Evolutionary conservation across 176 grass and related monocot genomes (phyloP).

Genomic region (Avena eriantha): DNA sequence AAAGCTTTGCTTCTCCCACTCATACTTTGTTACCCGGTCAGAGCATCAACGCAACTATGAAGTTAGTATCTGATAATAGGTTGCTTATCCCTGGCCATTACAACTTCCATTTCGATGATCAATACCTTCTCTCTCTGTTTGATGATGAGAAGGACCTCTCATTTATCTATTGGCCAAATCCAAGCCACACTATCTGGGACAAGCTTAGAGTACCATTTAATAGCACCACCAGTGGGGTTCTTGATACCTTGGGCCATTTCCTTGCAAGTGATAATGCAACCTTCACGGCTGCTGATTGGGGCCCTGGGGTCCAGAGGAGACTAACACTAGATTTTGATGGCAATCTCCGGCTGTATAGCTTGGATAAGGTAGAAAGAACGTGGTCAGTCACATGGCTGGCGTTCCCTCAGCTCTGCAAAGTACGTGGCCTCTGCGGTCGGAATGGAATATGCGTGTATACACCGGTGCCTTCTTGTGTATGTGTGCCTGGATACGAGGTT

Average conservation of each 20-base stretch:
- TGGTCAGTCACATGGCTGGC: conserved; percentile 68
- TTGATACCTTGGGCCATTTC: conserved; percentile 45
- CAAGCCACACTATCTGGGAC: conserved; percentile 32
- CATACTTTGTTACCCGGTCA: conserved; percentile 57
- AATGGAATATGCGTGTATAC: conserved; percentile 67
- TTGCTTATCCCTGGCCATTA: conserved; percentile 49
- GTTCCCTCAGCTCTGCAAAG: conserved; percentile 46
- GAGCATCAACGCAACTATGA: conserved; percentile 32
- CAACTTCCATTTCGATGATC: conserved; percentile 55
- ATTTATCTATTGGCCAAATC: conserved; percentile 59
- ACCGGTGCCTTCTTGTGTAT: conserved; percentile 44
- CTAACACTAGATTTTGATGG: conserved; percentile 59
- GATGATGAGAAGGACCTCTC: conserved; percentile 43
- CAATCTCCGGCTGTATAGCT: conserved; percentile 57
- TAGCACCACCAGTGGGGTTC: conserved; percentile 22
- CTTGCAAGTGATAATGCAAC: conserved; percentile 41
- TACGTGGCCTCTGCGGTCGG: conserved; percentile 52
- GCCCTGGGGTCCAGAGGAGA: conserved; percentile 41
- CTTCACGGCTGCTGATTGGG: conserved; percentile 49
- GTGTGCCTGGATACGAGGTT: conserved; percentile 51
- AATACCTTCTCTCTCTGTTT: conserved; percentile 54
- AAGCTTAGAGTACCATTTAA: conserved; percentile 31
- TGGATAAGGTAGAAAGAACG: not conserved
- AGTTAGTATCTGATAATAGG: conserved; percentile 45
- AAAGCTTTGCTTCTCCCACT: conserved; percentile 56